Conservation (phyloP, 1,284 basidiomycete genomes). For the Xerocomus cyaneibrunnescens region DNA sequence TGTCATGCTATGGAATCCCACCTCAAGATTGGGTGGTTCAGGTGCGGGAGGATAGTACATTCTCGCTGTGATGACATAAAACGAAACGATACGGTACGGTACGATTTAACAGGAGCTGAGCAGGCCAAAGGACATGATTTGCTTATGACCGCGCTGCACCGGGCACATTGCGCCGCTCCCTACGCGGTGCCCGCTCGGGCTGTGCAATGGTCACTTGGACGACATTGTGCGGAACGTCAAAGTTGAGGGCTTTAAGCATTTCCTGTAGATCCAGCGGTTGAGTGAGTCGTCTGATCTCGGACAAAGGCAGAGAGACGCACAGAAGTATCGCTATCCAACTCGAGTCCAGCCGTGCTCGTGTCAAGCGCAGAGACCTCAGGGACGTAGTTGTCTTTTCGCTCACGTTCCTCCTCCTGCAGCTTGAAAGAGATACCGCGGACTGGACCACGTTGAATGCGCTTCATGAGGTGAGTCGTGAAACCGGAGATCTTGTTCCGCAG, state of each 20-base stretch:
- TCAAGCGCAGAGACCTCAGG: slow-evolving; percentile 96
- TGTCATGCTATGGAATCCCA: no score
- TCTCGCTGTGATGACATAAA: no score
- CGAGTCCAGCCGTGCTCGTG: slow-evolving; percentile 69
- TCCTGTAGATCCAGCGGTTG: slow-evolving; percentile 48
- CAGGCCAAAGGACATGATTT: no score
- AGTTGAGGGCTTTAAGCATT: slow-evolving; percentile 87
- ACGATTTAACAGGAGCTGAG: no score
- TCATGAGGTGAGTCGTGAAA: slow-evolving; percentile 99
- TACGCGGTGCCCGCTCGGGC: slow-evolving; percentile 70
- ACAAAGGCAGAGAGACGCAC: slow-evolving; percentile 42
- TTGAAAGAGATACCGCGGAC: slow-evolving; percentile 99
- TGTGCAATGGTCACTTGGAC: slow-evolving; percentile 65
- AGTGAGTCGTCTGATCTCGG: neutral
- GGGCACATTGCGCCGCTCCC: slow-evolving; percentile 81
- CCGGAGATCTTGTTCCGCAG: slow-evolving; percentile 99
- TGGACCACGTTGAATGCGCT: slow-evolving; percentile 99
- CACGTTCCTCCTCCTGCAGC: slow-evolving; percentile 99
- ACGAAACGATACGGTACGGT: no score
- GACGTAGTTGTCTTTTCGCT: slow-evolving; percentile 99
- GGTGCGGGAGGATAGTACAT: no score
- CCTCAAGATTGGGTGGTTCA: no score
- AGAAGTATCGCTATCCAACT: slow-evolving; percentile 92
- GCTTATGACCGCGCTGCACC: slow-evolving; percentile 62
- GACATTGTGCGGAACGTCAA: slow-evolving; percentile 83